Base-by-base conservation (phyloP, 768 basidiomycete genomes). In the Rhodotorula diobovata region DNA sequence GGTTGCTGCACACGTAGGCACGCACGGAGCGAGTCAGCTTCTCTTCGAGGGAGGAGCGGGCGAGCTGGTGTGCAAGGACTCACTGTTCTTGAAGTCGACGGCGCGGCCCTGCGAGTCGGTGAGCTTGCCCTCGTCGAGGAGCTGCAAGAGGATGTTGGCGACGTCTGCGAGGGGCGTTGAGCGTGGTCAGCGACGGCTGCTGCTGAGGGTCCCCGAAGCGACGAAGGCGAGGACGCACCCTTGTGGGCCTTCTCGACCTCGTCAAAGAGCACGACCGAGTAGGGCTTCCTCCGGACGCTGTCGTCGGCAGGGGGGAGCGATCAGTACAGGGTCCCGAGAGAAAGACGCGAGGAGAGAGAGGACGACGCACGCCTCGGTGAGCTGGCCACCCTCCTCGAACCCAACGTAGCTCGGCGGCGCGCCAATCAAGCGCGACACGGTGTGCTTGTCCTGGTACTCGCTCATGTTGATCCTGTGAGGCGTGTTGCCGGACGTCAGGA, bases 371-470 rank as follows among this genome's bases (percentile, higher is more conserved):
- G 62, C 60, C 41, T 77, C 78, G 11, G 77, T 68, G 11, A 78
- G 45, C 83, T 67, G 72, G 86, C 90, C 90, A 37, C 90, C 90
- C 37, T 87, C 84, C 77, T 94, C 92, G 79, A 94, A 87, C 4
- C 94, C 95, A 50, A 96, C 88, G 77, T 93, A 95, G 11, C 93
- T 93, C 15, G 95, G 92, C 0, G 94, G 90, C 1, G 92, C 90
- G 66, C 93, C 94, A 63, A 96, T 92, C 35, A 97, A 82, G 8
- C 93, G 85, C 63, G 92, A 92, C 11, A 95, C 89, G 0, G 91
- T 93, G 77, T 95, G 91, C 63, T 91, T 86, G 71, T 93, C 92
- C 58, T 71, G 39, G 43, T 60, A 71, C 56, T 71, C 69, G 30
- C 55, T 59, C 56, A 66, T 61, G 63, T 54, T 54, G 63, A 63